phyloP scores from a whole-genome alignment of 2,329 filamentous ascomycete genomes.

The Stagonosporopsis chrysanthemi region DNA sequence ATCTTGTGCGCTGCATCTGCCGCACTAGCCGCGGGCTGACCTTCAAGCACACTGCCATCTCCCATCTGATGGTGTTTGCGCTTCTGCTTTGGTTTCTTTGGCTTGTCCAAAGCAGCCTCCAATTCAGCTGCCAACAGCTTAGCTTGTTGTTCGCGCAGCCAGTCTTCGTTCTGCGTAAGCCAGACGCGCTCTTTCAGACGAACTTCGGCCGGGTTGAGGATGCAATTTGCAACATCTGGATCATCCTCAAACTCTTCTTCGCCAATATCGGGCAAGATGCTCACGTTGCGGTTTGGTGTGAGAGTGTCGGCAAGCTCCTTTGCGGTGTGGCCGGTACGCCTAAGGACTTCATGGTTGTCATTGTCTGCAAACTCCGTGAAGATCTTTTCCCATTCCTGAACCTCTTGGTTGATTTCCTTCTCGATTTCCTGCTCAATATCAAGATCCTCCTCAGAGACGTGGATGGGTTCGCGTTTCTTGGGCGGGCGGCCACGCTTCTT shows the following conservation, averaged over 20 bases:
- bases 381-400: constrained; percentile 40
- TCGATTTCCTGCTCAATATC: constrained; percentile 57
- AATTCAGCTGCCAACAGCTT: constrained; percentile 79
- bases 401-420: constrained; percentile 51
- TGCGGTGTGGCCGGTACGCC: constrained; percentile 38
- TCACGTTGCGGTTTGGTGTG: constrained; percentile 36
- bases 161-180: constrained; percentile 94
- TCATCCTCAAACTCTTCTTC: constrained; percentile 90
- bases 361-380: constrained; percentile 42
- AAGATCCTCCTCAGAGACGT: constrained; percentile 56
- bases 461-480: constrained; percentile 42
- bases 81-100: constrained; percentile 58
- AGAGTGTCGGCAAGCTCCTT: constrained; percentile 38
- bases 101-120: constrained; percentile 59
- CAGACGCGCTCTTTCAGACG: constrained; percentile 89
- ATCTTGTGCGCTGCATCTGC: constrained; percentile 56
- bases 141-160: constrained; percentile 84
- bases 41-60: constrained; percentile 53
- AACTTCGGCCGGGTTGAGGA: constrained; percentile 76
- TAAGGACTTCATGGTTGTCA: constrained; percentile 40
- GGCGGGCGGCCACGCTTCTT: constrained; percentile 50
- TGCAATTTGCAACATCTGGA: constrained; percentile 81
- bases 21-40: constrained; percentile 52
- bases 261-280: constrained; percentile 64
- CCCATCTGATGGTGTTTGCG: constrained; percentile 50